These are phyloP conservation scores for Vigna reflexopilosa DNA, from an alignment of 306 rosid species.

Conservation along the genomic window DNA sequence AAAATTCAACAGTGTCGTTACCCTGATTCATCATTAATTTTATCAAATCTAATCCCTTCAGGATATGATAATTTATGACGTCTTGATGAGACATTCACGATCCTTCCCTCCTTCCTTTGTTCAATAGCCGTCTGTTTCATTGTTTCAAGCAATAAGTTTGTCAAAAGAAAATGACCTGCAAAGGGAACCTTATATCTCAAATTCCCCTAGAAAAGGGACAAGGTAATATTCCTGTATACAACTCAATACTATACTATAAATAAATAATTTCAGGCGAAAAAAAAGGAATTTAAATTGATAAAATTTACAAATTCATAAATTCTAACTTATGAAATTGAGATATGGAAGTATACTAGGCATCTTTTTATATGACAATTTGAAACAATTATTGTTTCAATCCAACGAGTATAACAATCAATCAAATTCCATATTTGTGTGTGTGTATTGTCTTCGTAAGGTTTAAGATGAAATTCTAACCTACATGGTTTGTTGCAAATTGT, in stretches of 20 bases:
- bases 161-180: conserved; percentile 84
- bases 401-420: background rate
- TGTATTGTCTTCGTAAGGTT: background rate
- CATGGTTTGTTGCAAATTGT: conserved; percentile 81
- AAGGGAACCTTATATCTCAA: conserved; percentile 35
- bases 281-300: background rate
- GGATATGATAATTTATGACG: conserved; percentile 68
- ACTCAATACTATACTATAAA: background rate
- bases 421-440: background rate
- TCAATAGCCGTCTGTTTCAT: conserved; percentile 64
- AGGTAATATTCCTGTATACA: background rate
- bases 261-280: background rate
- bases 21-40: conserved; percentile 69
- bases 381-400: background rate
- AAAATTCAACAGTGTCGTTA: conserved; percentile 36
- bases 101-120: conserved; percentile 70
- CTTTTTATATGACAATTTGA: background rate
- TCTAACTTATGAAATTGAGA: background rate
- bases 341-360: conserved; percentile 2
- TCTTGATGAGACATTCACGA: conserved; percentile 70
- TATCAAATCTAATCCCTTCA: conserved; percentile 71
- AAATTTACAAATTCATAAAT: conserved; percentile 4
- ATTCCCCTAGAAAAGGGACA: background rate
- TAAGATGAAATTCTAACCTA: conserved; percentile 51
- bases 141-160: conserved; percentile 65